Percentiles rank a stretch among this genome's conserved stretches.
phyloP scores from a whole-genome alignment of 768 basidiomycete genomes.

The Boletus barrowsii region DNA sequence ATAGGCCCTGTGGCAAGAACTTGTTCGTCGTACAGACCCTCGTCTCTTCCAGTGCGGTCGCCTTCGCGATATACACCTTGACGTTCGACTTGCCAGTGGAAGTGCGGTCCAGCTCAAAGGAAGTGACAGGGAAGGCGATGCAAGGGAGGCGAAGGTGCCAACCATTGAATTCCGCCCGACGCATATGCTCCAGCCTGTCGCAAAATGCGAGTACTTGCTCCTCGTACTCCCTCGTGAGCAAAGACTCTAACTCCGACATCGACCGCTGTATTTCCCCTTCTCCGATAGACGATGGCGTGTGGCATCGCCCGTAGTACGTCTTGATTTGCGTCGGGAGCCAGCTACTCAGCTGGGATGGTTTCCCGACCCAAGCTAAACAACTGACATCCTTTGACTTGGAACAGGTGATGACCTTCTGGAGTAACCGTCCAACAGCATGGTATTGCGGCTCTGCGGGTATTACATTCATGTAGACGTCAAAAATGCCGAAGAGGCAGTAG shows the following conservation, averaged over 20 bases:
- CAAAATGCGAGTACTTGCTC: background rate
- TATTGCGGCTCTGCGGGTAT: constrained; percentile 1
- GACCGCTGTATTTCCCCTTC: background rate
- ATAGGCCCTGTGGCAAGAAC: background rate
- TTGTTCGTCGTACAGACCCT: background rate
- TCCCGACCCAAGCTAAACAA: constrained; percentile 2
- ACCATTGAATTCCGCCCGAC: background rate
- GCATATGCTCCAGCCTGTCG: background rate
- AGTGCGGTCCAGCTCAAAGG: background rate
- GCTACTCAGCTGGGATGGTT: constrained; percentile 1
- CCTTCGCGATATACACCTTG: background rate
- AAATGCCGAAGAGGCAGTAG: constrained; percentile 7
- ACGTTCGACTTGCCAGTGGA: background rate
- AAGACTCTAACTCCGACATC: background rate
- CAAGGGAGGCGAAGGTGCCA: constrained; percentile 1
- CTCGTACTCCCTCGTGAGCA: background rate
- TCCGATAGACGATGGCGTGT: background rate
- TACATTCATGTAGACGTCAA: background rate
- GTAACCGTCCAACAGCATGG: constrained; percentile 4
- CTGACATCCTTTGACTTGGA: constrained; percentile 5
- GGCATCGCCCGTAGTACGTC: background rate
- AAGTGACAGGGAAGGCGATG: background rate
- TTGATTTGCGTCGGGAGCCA: background rate
- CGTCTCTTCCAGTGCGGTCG: background rate
- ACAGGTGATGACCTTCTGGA: background rate